These are phyloP conservation scores for Populus deltoides DNA, from an alignment of 345 rosid species.

Conservation along the genomic window DNA sequence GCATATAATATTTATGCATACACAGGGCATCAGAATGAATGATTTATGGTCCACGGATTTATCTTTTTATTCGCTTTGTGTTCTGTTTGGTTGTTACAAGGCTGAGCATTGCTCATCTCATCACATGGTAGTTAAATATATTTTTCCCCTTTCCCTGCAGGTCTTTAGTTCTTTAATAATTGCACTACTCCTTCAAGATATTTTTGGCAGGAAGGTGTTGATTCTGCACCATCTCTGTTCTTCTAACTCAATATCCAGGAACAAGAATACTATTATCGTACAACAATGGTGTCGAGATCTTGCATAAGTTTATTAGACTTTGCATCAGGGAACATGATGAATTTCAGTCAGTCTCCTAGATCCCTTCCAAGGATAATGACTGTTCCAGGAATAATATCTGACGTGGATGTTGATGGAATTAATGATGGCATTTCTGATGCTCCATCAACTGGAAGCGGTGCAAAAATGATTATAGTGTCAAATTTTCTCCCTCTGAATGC, in stretches of 20 bases:
- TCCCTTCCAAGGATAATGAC: constrained; percentile 55
- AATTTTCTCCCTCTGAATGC: constrained; percentile 39
- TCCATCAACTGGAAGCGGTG: constrained; percentile 16
- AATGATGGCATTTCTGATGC: constrained; percentile 8
- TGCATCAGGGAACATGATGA: constrained; percentile 55
- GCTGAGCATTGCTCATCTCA: background rate
- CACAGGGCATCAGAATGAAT: background rate
- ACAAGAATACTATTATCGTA: background rate
- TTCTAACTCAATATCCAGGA: background rate
- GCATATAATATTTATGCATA: background rate
- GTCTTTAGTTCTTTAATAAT: constrained; percentile 1
- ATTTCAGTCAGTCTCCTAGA: constrained; percentile 50
- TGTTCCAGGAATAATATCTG: constrained; percentile 55
- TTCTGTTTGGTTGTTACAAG: background rate
- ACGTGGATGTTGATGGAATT: constrained; percentile 32
- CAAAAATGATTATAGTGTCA: constrained; percentile 39
- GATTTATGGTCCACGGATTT: background rate
- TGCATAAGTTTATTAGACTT: constrained; percentile 58
- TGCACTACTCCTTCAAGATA: background rate
- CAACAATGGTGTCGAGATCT: constrained; percentile 61
- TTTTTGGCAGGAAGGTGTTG: background rate
- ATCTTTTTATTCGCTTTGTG: background rate
- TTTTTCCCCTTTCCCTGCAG: constrained; percentile 12
- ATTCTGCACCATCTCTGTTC: background rate
- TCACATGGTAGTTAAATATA: background rate